Evolutionary conservation across 345 rosid species (phyloP), one percentile per base, ranked within the genome.

Genomic region (Passiflora organensis): DNA sequence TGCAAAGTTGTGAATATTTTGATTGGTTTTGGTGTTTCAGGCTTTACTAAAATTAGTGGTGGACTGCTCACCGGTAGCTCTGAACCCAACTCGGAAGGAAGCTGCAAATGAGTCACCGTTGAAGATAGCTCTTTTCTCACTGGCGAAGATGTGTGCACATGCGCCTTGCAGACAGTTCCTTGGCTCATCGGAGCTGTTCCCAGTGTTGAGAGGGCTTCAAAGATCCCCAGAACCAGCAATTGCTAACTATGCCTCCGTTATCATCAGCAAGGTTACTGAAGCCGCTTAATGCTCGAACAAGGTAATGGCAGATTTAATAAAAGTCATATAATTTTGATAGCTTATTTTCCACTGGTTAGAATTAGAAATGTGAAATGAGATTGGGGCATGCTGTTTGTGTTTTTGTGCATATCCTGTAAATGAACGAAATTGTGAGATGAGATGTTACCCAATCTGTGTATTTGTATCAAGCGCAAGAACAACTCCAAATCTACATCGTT

Each of bases 141-240:
- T 93, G 70, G 95, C 88, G 13, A 93, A 93, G 79, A 89, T 93
- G 97, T 84, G 96, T 60, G 67, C 81, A 10, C 85, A 93, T 68
- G 75, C 65, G 43, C 81, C 85, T 18, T 93, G 99, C 82, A 72
- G 86, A 51, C 80, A 74, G 38, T 80, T 80, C 59, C 82, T 87
- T 15, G 78, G 78, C 23, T 77, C 91, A 19, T 87, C 97, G 0
- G 97, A 87, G 74, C 74, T 89, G 60, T 79, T 80, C 61, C 81
- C 83, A 0, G 88, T 83, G 62, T 80, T 93, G 0, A 84, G 79
- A 34, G 74, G 81, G 72, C 94, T 94, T 23, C 77, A 84, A 36
- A 97, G 89, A 32, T 94, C 96, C 22, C 91, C 95, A 9, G 99
- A 89, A 64, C 53, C 82, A 28, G 80, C 79, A 61, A 85, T 94